Conservation (phyloP, 805 yeast genomes). For the Candida xyloterini region DNA sequence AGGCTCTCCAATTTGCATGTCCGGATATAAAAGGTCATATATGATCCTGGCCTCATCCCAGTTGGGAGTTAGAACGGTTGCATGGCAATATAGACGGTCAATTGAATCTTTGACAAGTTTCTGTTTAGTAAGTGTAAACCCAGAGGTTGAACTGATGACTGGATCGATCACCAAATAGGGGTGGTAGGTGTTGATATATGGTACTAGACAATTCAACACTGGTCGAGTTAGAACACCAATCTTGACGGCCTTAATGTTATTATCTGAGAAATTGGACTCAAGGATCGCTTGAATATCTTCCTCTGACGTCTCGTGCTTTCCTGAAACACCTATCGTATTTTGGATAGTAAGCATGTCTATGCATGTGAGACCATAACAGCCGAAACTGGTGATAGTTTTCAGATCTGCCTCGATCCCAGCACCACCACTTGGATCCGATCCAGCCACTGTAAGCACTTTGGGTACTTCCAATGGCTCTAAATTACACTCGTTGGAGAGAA, state of each 20-base stretch:
- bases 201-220: constrained; percentile 47
- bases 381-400: constrained; percentile 72
- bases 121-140: constrained; percentile 51
- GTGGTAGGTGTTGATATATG: constrained; percentile 31
- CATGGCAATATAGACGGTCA: constrained; percentile 44
- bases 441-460: constrained; percentile 53
- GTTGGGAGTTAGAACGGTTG: constrained; percentile 74
- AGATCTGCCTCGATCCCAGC: constrained; percentile 91
- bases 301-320: constrained; percentile 41
- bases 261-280: constrained; percentile 31
- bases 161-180: constrained; percentile 64
- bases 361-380: constrained; percentile 74
- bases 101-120: constrained; percentile 30
- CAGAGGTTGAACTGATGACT: constrained; percentile 80
- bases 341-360: constrained; percentile 81
- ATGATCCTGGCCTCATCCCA: constrained; percentile 54
- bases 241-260: constrained; percentile 60
- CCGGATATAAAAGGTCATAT: constrained; percentile 12
- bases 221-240: constrained; percentile 71
- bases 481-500: neutral
- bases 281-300: constrained; percentile 47
- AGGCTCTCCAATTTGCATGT: constrained; percentile 26
- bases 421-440: constrained; percentile 85
- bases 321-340: constrained; percentile 50
- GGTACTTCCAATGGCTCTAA: constrained; percentile 18